Percentiles rank a stretch among this genome's conserved stretches.
These are phyloP conservation scores for Gentiana dahurica DNA, from an alignment of 257 asterid genomes.

Conservation along the genomic window DNA sequence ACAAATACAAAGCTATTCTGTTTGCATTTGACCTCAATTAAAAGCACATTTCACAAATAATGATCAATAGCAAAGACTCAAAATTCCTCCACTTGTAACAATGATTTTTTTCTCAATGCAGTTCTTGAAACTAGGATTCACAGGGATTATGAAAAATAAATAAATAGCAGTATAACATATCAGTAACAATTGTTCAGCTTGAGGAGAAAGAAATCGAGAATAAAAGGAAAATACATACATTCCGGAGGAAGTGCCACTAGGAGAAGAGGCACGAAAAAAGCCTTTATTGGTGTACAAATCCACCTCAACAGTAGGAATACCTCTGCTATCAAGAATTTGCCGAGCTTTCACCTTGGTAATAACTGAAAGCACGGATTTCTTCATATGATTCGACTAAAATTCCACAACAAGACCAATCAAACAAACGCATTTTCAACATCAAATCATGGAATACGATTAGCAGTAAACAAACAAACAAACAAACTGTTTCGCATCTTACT, in stretches of 20 bases:
- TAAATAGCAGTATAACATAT: no score
- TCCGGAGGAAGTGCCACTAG: conserved; percentile 74
- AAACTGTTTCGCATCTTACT: conserved; percentile 9
- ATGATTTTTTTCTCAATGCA: background rate
- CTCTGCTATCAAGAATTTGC: conserved; percentile 95
- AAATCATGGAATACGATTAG: background rate
- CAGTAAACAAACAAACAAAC: background rate
- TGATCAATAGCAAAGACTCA: no score
- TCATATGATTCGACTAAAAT: conserved; percentile 79
- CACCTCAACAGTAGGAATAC: conserved; percentile 97
- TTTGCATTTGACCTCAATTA: no score
- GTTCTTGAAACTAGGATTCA: background rate
- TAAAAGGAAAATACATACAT: conserved; percentile 32
- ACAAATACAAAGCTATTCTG: no score
- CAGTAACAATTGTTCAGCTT: background rate
- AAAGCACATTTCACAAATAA: no score
- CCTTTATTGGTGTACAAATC: conserved; percentile 91
- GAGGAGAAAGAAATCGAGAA: background rate
- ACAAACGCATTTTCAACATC: background rate
- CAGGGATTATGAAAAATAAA: background rate
- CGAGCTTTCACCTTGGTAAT: conserved; percentile 87
- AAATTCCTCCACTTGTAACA: no score
- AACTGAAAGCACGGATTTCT: conserved; percentile 76
- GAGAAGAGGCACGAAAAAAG: conserved; percentile 75
- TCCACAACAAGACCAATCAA: conserved; percentile 28